Base-by-base conservation (phyloP, 495 filamentous ascomycete genomes). In the Xylaria acuta region DNA sequence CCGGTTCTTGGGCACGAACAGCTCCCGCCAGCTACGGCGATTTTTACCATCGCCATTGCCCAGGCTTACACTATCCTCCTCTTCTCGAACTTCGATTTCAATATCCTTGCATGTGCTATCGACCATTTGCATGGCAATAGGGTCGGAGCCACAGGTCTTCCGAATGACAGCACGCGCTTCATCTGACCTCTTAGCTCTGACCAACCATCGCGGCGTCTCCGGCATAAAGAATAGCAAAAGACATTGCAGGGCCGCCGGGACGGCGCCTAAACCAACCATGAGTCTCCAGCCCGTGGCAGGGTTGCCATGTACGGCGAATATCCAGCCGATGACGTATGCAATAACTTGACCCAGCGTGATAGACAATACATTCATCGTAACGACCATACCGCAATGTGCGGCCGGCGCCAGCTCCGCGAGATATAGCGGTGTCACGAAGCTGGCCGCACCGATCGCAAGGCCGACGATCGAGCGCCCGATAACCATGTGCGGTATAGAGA, bases 201-300 rank as follows among this genome's bases (percentile, higher is more conserved):
- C 89, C 58, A 97, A 85, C 93, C 93, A 97, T 30, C 95, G 85
- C 45, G 95, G 95, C 7, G 91, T 94, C 80, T 98, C 95, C 0
- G 94, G 94, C 85, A 97, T 88, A 51, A 88, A 77, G 3, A 88
- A 67, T 70, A 97, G 81, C 30, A 94, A 79, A 0, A 84, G 75
- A 45, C 88, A 87, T 78, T 97, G 94, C 9, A 93, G 69, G 4
- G 88, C 82, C 8, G 94, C 94, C 0, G 95, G 95, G 62, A 90
- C 66, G 34, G 92, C 93, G 3, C 95, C 95, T 12, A 98, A 81
- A 0, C 95, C 95, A 1, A 98, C 93, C 86, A 97, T 93, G 90
- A 92, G 97, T 69, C 94, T 84, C 95, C 95, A 98, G 27, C 92
- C 93, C 16, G 77, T 83, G 63, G 75, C 77, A 49, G 75, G 68